A percentile compares a stretch with the other conserved stretches of the same genome.
These are phyloP conservation scores for Macrocybe gigantea DNA, from an alignment of 768 basidiomycete species.

Conservation along the genomic window DNA sequence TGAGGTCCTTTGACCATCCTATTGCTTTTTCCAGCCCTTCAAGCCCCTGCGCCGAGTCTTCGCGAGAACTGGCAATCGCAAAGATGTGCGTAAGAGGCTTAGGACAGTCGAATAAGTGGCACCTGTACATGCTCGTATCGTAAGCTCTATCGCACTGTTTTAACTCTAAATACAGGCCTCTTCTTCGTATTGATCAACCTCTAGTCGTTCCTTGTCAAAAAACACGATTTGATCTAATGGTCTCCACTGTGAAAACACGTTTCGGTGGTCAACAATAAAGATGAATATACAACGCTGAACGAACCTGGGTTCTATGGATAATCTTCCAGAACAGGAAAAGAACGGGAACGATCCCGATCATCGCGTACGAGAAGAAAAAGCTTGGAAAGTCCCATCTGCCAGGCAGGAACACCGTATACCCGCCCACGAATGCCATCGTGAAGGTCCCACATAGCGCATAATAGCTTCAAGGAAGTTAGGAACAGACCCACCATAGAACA, in stretches of 20 bases:
- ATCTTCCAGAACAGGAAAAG: slow-evolving; percentile 43
- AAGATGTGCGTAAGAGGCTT: too few species aligned
- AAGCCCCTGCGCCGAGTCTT: too few species aligned
- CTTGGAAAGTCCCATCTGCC: slow-evolving; percentile 41
- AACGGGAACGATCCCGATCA: slow-evolving; percentile 35
- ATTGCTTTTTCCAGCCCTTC: too few species aligned
- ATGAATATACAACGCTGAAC: slow-evolving; percentile 2
- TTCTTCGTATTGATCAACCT: slow-evolving; percentile 39
- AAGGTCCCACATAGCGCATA: slow-evolving; percentile 38
- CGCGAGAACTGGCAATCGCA: too few species aligned
- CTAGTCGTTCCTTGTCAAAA: slow-evolving; percentile 37
- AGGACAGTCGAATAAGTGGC: too few species aligned
- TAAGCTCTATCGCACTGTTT: neutral
- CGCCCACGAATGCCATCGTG: slow-evolving; percentile 42
- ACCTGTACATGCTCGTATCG: neutral
- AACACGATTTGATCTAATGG: slow-evolving; percentile 32
- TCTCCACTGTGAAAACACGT: slow-evolving; percentile 28
- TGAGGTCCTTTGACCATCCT: too few species aligned
- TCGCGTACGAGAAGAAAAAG: slow-evolving; percentile 45
- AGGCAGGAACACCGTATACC: slow-evolving; percentile 47
- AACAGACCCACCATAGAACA: neutral
- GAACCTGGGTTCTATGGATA: slow-evolving; percentile 31
- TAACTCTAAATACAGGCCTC: slow-evolving; percentile 10
- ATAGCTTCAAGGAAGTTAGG: slow-evolving; percentile 23
- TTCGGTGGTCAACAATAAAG: neutral